These are phyloP conservation scores for Stephanodiscus minutulus DNA, from an alignment of 108 stramenopile genomes.

Conservation along the genomic window DNA sequence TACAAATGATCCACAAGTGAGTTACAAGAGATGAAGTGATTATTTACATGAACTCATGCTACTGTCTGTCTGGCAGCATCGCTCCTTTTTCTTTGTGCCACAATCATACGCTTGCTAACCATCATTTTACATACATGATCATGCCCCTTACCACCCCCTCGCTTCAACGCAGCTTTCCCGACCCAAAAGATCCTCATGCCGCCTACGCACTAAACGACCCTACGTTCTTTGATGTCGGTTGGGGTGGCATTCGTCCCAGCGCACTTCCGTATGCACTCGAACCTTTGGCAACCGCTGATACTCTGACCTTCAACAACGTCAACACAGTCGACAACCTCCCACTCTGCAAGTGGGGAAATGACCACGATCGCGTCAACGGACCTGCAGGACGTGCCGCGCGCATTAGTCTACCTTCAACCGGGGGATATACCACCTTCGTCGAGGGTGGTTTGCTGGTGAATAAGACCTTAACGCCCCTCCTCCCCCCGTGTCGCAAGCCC, in stretches of 20 bases:
- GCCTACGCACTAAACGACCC: not conserved
- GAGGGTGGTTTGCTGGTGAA: constrained; percentile 19
- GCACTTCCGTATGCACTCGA: constrained; percentile 20
- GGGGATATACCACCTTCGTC: constrained; percentile 28
- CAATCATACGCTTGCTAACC: not conserved
- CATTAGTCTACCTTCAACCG: too few species aligned
- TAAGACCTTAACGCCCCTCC: not conserved
- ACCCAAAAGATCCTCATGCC: constrained; percentile 7
- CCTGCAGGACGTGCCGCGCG: constrained; percentile 4
- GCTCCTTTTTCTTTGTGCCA: too few species aligned
- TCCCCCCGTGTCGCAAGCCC: constrained; percentile 11
- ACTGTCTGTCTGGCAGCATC: too few species aligned
- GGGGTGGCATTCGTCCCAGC: constrained; percentile 25
- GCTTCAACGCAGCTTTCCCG: constrained; percentile 1
- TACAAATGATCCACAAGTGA: constrained; percentile 31
- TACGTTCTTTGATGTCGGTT: constrained; percentile 14
- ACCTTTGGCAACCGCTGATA: constrained; percentile 9
- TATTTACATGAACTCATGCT: too few species aligned
- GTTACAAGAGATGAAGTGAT: not conserved
- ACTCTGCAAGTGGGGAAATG: constrained; percentile 13
- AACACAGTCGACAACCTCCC: constrained; percentile 11
- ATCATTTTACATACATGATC: not conserved
- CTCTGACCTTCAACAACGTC: not conserved
- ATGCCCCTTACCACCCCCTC: too few species aligned
- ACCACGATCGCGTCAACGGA: not conserved